Base-by-base conservation (phyloP, 257 asterid genomes). In the Parsonsia alboflavescens region DNA sequence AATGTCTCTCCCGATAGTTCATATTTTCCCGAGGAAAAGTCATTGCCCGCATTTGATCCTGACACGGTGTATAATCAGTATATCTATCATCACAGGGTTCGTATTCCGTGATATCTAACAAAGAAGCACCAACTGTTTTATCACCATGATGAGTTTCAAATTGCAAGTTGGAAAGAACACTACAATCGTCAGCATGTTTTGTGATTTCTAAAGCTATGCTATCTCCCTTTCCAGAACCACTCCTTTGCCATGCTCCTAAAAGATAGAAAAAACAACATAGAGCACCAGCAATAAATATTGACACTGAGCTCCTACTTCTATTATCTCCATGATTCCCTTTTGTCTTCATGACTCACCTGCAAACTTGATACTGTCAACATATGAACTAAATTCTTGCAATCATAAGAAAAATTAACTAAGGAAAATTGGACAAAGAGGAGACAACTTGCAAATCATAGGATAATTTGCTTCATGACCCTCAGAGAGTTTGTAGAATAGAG, bases 151-250 rank as follows among this genome's bases (percentile, higher is more conserved):
- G 88, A 21, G 88, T 84, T 76, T 84, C 83, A 24, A 74, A 62
- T 67, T 77, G 80, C 24, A 84, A 75, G 78, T 79, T 81, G 26
- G 85, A 58, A 8, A 82, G 75, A 62, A 79, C 46, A 45, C 75
- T 72, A 61, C 88, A 84, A 28, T 80, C 84, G 50, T 79, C 79
- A 19, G 84, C 82, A 57, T 57, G 76, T 56, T 82, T 75, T n/a
- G 86, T 84, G 64, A 84, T 80, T 65, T 75, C 74, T 8, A 74
- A 70, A 24, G 88, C 88, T 75, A 84, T 84, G 57, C 70, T 75
- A 66, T 84, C 88, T 72, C 88, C 86, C 81, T 82, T 85, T 41
- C 86, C 88, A 13, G 77, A 78, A 49, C 86, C 88, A 65, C 88
- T 82, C 75, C 74, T 82, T 71, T 85, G 80, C 86, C 88, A 85